phyloP scores from a whole-genome alignment of 148 eudicot genomes.

The Rhododendron simsii region DNA sequence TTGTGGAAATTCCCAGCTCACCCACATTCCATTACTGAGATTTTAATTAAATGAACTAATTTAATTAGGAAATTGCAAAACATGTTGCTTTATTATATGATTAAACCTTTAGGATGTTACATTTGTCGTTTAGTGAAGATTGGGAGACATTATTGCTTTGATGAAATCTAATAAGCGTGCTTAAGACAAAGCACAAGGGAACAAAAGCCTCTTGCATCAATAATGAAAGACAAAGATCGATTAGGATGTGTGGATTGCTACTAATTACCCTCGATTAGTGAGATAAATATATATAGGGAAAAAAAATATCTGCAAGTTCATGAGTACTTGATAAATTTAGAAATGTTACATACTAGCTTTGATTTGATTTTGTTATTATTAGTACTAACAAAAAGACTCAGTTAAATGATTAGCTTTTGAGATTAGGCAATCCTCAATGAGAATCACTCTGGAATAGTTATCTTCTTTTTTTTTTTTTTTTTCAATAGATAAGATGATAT shows the following conservation, averaged over 20 bases:
- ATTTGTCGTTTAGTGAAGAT: constrained; percentile 15
- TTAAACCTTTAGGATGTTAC: constrained; percentile 5
- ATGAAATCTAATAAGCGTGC: constrained; percentile 13
- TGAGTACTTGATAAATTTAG: not conserved
- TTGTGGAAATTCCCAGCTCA: not conserved
- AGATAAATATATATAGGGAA: not conserved
- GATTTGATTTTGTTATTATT: not conserved
- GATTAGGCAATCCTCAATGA: not conserved
- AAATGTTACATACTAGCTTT: not conserved
- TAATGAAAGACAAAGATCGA: constrained; percentile 4
- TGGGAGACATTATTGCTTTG: constrained; percentile 10
- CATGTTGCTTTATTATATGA: not conserved
- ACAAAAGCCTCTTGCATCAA: constrained; percentile 9
- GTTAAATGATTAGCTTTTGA: not conserved
- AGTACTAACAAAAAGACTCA: not conserved
- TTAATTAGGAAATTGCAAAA: not conserved
- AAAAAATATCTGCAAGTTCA: not conserved
- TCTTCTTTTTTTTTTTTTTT: no score
- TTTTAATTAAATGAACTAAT: not conserved
- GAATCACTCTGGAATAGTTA: not conserved
- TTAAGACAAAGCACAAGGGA: constrained; percentile 13
- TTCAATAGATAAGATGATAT: no score
- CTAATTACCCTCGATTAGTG: not conserved
- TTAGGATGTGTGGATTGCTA: not conserved
- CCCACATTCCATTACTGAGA: not conserved